These are phyloP conservation scores for Claviceps digitariae DNA, from an alignment of 2,329 filamentous ascomycete species.

Conservation along the genomic window DNA sequence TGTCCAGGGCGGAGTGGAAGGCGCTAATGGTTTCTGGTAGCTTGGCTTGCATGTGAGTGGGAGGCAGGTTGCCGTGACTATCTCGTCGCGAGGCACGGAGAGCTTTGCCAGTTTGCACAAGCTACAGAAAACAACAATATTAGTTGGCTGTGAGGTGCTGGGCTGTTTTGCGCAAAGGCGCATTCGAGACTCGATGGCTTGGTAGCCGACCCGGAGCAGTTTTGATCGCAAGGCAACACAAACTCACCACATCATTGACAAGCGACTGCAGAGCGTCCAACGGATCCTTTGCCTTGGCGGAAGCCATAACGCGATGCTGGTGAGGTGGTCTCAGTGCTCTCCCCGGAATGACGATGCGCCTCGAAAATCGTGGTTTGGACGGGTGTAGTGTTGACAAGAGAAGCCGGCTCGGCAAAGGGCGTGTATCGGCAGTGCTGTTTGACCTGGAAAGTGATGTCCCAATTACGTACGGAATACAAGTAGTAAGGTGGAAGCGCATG, in stretches of 20 bases:
- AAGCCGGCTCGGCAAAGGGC: background rate
- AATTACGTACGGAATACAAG: background rate
- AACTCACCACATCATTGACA: slow-evolving; percentile 42
- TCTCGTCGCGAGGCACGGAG: slow-evolving; percentile 35
- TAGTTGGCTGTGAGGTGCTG: background rate
- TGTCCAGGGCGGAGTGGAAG: slow-evolving; percentile 41
- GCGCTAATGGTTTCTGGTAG: slow-evolving; percentile 31
- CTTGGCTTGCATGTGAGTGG: slow-evolving; percentile 24
- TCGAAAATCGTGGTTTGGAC: background rate
- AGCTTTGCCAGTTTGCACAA: slow-evolving; percentile 46
- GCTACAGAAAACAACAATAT: slow-evolving; percentile 21
- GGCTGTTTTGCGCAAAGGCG: background rate
- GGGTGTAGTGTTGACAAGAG: background rate
- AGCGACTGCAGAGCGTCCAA: slow-evolving; percentile 37
- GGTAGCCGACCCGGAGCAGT: background rate
- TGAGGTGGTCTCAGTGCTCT: background rate
- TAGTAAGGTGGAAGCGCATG: background rate
- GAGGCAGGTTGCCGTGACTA: slow-evolving; percentile 24
- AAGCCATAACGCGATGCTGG: slow-evolving; percentile 7
- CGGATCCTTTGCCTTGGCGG: slow-evolving; percentile 22
- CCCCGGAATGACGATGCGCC: background rate
- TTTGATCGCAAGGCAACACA: background rate
- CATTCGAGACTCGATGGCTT: background rate
- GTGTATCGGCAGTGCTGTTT: background rate
- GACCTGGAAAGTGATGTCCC: background rate